Evolutionary conservation across 345 rosid species (phyloP).

Genomic region (Arabis alpina): DNA sequence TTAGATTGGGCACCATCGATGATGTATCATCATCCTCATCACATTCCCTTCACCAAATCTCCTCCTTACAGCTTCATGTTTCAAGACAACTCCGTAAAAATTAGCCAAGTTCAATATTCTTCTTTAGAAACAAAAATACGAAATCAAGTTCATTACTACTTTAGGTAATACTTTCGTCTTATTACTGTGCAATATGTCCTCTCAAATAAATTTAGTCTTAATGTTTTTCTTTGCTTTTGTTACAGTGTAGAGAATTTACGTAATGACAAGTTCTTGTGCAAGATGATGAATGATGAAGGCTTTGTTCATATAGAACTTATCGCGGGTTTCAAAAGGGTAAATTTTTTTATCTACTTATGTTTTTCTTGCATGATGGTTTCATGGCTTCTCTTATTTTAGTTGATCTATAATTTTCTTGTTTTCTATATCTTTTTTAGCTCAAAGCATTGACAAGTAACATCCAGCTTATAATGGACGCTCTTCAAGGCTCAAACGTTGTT

Average conservation of each 20-base stretch:
- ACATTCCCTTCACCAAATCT: conserved; percentile 50
- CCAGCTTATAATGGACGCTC: conserved; percentile 59
- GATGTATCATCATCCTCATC: conserved; percentile 44
- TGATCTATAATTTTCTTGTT: neutral
- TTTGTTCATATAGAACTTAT: conserved; percentile 74
- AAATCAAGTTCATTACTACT: conserved; percentile 71
- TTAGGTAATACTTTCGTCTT: conserved; percentile 52
- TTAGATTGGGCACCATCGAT: conserved; percentile 47
- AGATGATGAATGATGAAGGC: conserved; percentile 79
- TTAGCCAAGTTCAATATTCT: conserved; percentile 43
- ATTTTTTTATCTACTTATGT: conserved; percentile 26
- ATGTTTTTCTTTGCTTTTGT: neutral
- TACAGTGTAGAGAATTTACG: conserved; percentile 70
- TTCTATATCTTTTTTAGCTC: conserved; percentile 48
- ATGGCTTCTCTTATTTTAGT: neutral
- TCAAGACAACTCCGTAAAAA: conserved; percentile 50
- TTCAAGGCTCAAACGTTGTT: conserved; percentile 56
- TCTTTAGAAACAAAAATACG: conserved; percentile 52
- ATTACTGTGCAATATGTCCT: neutral
- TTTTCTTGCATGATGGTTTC: conserved; percentile 16
- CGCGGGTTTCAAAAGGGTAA: conserved; percentile 73
- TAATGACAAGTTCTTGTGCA: conserved; percentile 62
- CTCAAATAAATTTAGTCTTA: neutral
- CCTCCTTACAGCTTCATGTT: conserved; percentile 39
- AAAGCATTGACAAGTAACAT: conserved; percentile 53